Base-by-base conservation (phyloP, 306 rosid genomes). In the Rosa chinensis region DNA sequence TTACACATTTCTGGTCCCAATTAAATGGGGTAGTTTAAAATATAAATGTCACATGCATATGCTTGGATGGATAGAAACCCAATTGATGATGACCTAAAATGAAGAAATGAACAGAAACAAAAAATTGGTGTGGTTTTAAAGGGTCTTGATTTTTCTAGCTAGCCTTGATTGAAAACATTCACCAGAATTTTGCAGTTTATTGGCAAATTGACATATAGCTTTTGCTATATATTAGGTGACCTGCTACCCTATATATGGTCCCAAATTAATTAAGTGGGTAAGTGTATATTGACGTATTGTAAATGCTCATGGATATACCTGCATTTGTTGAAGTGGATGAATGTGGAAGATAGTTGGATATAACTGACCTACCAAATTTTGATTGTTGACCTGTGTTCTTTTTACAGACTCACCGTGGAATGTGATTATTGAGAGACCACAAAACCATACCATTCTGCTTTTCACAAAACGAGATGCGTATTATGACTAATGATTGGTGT, bases 241-340 rank as follows among this genome's bases (percentile, higher is more conserved):
- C 67, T 56, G 50, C 66, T 55, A 40, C 69, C 75, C 69, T 55
- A 53, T 53, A 14, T 68, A 25, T 56, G 76, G 76, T 18, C 76
- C 76, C 81, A 25, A 37, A 66, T 37, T 66, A 17, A 28, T 20
- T 13, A 18, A 28, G 58, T 25, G 37, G 12, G 70, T 44, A 32
- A 25, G 70, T 69, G 70, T 23, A 10, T 78, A 11, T 58, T 37
- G 70, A 6, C 7, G 44, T 44, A 7, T 64, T 28, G 43, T 58
- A 78, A 58, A 47, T 70, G 47, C 71, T 44, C 4, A 18, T 70
- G 16, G 37, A 32, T 32, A 32, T 32, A 2, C 44, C 39, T n/a
- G 61, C 17, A 28, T 44, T 70, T 13, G 48, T 68, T 70, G 45
- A 66, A 58, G 59, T 21, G 23, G 52, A n/a, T 74, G 23, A 18